Evolutionary conservation across 805 yeast genomes (phyloP), one percentile per base, ranked within the genome.

Genomic region (Candida hungchunana): DNA sequence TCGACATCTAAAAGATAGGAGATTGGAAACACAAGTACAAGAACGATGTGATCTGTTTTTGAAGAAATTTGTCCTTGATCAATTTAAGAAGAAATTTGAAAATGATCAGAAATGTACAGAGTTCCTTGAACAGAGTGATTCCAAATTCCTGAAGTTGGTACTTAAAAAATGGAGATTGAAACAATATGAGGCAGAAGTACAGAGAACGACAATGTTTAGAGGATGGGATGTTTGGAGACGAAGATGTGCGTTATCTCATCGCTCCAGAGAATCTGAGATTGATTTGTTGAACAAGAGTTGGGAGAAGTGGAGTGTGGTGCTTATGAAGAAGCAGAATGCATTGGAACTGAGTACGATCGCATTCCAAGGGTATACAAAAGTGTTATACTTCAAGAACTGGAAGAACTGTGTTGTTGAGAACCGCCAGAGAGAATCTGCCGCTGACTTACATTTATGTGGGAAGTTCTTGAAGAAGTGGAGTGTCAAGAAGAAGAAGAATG

Each of bases 361-460:
- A 0, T 37, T 34, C 19, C 32, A 37, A 12, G 26, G 45, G 2
- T 53, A 39, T 26, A 37, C 50, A 8, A 44, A 44, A 24, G 30
- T 44, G n/a, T 39, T 47, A 2, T 48, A 26, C 32, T 35, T 53
- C 25, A 48, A 46, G 11, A 39, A 36, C 14, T 51, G 56, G 55
- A 43, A 28, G 10, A n/a, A 12, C 30, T 10, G 17, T 16, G 22
- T n/a, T 29, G 11, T 19, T 9, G 3, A 11, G 18, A 1, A 20
- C 13, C 6, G 9, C 10, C 11, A 17, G 14, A 6, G 6, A 22
- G 7, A 22, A 34, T 9, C 13, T 22, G 1, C 32, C 19, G 42
- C 50, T 14, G 42, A 37, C 13, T 13, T 15, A 7, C 33, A 32
- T 12, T 18, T 32, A n/a, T 31, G 33, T 19, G 26, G 24, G 6